Evolutionary conservation across 2,329 filamentous ascomycete species (phyloP), one percentile per base, ranked within the genome.

Genomic region (Cladosporium austrohemisphaericum): DNA sequence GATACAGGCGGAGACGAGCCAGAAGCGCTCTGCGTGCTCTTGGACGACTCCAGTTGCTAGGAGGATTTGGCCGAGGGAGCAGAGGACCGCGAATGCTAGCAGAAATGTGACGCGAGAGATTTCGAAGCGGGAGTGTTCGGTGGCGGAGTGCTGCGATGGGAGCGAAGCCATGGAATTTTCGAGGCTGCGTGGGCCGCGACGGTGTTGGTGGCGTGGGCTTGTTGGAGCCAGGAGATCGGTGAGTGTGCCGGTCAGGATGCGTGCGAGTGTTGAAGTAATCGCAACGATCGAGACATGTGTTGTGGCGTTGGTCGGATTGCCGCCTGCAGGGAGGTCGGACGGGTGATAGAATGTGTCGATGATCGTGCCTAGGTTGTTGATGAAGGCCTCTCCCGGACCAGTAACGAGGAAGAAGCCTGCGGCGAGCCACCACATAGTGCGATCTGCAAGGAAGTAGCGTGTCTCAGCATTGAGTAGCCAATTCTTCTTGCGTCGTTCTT

Each of bases 371-470:
- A 98, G 71, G 61, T 97, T 98, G 71, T 97, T 98, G 71, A 97
- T 90, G 67, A 96, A 98, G 9, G 92, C 88, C 70, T 98, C 93
- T n/a, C 91, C 92, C 0, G 93, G 92, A 0, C 93, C 93, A 47
- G 91, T 88, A 59, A 95, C 88, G 55, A 97, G 79, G 68, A 97
- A 88, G 70, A 98, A 97, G 16, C 90, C 91, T 1, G 84, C 73
- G 0, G 92, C 89, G 57, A 98, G 85, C 65, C 84, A 87, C 92
- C 92, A 98, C 92, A 97, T 97, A 10, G 90, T 96, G 52, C 80
- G 83, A 59, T 98, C 93, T 19, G 80, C 77, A 8, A 98, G 76
- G 67, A 97, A 98, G 3, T 83, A 77, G 10, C 83, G 77, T 0
- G 93, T 97, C 66, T 96, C 92, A 36, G 88, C 88, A 60, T 97